Evolutionary conservation across 2,329 filamentous ascomycete genomes (phyloP).

Genomic region (Ceratocystis destructans): DNA sequence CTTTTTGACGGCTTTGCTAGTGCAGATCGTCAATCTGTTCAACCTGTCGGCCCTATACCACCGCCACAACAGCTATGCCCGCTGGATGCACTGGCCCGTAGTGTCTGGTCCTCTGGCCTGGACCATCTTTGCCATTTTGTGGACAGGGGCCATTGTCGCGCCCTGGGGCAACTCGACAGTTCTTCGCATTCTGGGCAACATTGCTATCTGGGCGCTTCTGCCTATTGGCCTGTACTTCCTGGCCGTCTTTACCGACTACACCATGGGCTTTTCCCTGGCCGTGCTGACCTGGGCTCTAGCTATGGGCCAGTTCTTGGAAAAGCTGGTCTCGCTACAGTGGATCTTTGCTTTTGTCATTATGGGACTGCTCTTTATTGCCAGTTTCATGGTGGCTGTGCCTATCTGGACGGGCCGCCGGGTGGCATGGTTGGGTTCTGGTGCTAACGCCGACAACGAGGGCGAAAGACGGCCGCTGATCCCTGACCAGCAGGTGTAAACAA

Average conservation of each 20-base stretch:
- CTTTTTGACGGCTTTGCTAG: slow-evolving; percentile 62
- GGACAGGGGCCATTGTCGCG: slow-evolving; percentile 77
- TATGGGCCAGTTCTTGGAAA: slow-evolving; percentile 59
- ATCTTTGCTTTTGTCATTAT: slow-evolving; percentile 84
- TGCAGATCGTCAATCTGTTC: slow-evolving; percentile 68
- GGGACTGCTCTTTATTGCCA: slow-evolving; percentile 55
- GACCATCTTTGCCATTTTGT: slow-evolving; percentile 77
- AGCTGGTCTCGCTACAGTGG: slow-evolving; percentile 73
- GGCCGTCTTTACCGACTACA: slow-evolving; percentile 56
- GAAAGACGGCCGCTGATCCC: slow-evolving; percentile 50
- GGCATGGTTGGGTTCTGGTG: slow-evolving; percentile 24
- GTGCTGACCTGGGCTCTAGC: slow-evolving; percentile 62
- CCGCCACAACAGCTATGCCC: slow-evolving; percentile 51
- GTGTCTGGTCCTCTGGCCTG: slow-evolving; percentile 67
- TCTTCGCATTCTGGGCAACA: slow-evolving; percentile 69
- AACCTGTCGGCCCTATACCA: slow-evolving; percentile 71
- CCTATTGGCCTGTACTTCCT: slow-evolving; percentile 68
- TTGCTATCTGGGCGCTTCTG: slow-evolving; percentile 76
- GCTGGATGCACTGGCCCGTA: slow-evolving; percentile 62
- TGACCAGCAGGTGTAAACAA: slow-evolving; percentile 28
- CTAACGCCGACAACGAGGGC: slow-evolving; percentile 30
- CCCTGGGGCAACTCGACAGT: slow-evolving; percentile 49
- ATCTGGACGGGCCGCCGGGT: slow-evolving; percentile 46
- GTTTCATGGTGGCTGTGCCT: slow-evolving; percentile 50
- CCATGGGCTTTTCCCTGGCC: slow-evolving; percentile 66